Conservation (phyloP, 768 basidiomycete genomes). For the Hortiboletus campestris region DNA sequence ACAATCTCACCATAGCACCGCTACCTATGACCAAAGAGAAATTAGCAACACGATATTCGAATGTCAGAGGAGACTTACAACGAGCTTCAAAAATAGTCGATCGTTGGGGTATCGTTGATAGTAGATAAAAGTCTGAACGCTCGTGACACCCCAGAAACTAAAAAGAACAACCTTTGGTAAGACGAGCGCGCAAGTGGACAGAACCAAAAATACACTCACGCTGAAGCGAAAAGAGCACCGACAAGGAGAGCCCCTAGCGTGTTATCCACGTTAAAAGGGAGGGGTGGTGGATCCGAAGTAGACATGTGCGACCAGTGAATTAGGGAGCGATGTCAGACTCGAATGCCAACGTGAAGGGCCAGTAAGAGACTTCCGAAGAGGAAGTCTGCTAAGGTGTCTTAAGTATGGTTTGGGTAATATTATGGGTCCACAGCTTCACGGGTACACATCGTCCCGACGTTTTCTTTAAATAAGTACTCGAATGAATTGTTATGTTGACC, state of each 20-base stretch:
- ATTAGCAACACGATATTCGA: slow-evolving; percentile 26
- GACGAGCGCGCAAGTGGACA: background rate
- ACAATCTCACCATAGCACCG: slow-evolving; percentile 12
- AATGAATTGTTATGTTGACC: background rate
- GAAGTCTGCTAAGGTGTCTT: too few species aligned
- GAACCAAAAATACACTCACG: slow-evolving; percentile 36
- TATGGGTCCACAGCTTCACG: too few species aligned
- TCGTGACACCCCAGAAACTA: slow-evolving; percentile 62
- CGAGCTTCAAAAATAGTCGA: slow-evolving; percentile 32
- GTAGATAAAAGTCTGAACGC: slow-evolving; percentile 52
- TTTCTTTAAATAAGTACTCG: background rate
- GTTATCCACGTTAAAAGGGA: slow-evolving; percentile 37
- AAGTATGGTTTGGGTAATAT: too few species aligned
- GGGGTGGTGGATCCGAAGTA: background rate
- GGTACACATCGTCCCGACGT: too few species aligned
- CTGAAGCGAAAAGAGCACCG: slow-evolving; percentile 51
- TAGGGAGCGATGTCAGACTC: background rate
- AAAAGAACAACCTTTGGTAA: background rate
- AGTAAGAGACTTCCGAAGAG: too few species aligned
- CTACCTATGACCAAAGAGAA: slow-evolving; percentile 34
- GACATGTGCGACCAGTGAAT: slow-evolving; percentile 6
- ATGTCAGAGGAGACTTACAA: slow-evolving; percentile 31
- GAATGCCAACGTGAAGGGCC: too few species aligned
- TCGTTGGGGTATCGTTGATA: slow-evolving; percentile 40
- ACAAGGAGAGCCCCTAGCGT: slow-evolving; percentile 56